Base-by-base conservation (phyloP, 768 basidiomycete genomes). In the Flagelloscypha sp. region DNA sequence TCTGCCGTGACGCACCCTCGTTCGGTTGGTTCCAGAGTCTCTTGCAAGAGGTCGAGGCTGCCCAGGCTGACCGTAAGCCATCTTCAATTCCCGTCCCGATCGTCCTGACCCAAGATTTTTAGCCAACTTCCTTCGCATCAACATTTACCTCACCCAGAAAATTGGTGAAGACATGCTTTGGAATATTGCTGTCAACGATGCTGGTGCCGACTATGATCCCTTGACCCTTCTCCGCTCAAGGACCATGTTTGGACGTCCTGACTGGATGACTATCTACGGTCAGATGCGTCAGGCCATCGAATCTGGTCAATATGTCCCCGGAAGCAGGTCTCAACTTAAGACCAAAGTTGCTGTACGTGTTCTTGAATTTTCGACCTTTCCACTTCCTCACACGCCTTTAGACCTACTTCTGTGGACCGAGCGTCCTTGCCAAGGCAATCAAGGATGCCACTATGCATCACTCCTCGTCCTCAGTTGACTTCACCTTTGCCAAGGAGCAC, bases 21-120 rank as follows among this genome's bases (percentile, higher is more conserved):
- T 90, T 95, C 50, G 90, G 88, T 48, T 95, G 92, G 92, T 94
- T 97, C 74, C 87, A 93, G 57, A 79, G 72, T 42, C 62, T 95
- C 35, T 68, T 95, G 41, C 81, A 83, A 50, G 81, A 90, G 54
- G 79, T 95, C 30, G 92, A 95, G 55, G 77, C 76, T 32, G 83
- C 85, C 29, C 89, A 92, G 53, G 77, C 78, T 23, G 86, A 92
- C 66, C 84, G 88, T 89, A 53, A 67, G 85, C 7, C 22, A 27
- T 12, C 23, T 22, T 16, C 20, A 9, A 18, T n/a, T n/a, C 8
- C 9, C 28, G 30, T 27, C 13, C 29, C 33, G 1, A 18, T 17
- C 33, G 17, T 33, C 30, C 45, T 55, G 31, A 51, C 18, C n/a
- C 37, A 34, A 33, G 13, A 34, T 42, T 13, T 28, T 13, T 46